Evolutionary conservation across 2,329 filamentous ascomycete genomes (phyloP).

Genomic region (Aspergillus awamori): DNA sequence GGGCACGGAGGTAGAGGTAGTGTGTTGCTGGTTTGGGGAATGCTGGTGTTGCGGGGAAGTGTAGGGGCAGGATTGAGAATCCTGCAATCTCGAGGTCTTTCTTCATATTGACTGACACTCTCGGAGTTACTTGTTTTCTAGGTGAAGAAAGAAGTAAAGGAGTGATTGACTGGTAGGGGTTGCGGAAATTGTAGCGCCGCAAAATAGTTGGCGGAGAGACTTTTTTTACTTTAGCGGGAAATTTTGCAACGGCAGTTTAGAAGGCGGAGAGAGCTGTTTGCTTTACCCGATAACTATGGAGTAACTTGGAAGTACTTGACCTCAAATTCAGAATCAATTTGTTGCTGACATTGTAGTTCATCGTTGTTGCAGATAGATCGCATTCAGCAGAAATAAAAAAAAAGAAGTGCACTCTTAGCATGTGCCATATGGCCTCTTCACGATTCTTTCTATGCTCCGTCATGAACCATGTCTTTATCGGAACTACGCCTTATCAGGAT

Average conservation of each 20-base stretch:
- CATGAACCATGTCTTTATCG: slow-evolving; percentile 3
- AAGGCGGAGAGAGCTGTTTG: slow-evolving; percentile 19
- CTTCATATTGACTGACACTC: slow-evolving; percentile 35
- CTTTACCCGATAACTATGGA: too few species aligned
- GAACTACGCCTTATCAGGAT: slow-evolving; percentile 62
- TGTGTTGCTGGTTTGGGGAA: slow-evolving; percentile 68
- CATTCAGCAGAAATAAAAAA: neutral
- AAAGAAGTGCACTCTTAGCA: neutral
- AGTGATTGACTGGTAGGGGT: neutral
- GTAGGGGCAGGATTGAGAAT: slow-evolving; percentile 71
- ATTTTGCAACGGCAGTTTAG: slow-evolving; percentile 10
- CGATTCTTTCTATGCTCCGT: neutral
- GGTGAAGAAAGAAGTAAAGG: neutral
- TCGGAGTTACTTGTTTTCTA: neutral
- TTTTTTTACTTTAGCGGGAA: slow-evolving; percentile 19
- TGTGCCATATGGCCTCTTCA: neutral
- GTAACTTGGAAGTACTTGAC: neutral
- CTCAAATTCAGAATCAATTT: neutral
- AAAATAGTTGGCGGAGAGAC: slow-evolving; percentile 4
- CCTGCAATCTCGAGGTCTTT: slow-evolving; percentile 54
- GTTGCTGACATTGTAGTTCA: neutral
- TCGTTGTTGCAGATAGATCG: neutral
- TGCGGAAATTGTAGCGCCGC: neutral
- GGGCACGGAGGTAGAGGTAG: slow-evolving; percentile 83
- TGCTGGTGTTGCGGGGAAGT: slow-evolving; percentile 64